These are phyloP conservation scores for Cinchona pubescens DNA, from an alignment of 257 asterid genomes.

Conservation along the genomic window DNA sequence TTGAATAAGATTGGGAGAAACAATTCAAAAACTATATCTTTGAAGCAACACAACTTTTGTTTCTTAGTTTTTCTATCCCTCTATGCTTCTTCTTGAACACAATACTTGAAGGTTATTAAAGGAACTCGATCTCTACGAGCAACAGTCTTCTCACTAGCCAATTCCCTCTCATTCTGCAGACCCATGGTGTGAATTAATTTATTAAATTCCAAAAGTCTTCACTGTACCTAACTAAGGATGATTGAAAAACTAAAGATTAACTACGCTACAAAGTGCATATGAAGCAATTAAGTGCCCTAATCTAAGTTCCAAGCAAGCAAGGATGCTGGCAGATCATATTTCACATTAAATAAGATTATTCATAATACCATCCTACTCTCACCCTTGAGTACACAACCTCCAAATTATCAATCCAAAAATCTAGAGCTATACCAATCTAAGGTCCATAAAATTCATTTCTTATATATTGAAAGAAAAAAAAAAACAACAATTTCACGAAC, in stretches of 20 bases:
- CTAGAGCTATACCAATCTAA: neutral
- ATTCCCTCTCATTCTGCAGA: conserved; percentile 27
- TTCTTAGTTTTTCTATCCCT: conserved; percentile 8
- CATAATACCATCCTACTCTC: neutral
- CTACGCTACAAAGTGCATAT: neutral
- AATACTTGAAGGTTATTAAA: conserved; percentile 15
- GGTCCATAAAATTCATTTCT: neutral
- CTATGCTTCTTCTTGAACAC: conserved; percentile 12
- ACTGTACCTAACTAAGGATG: too few relatives aligned
- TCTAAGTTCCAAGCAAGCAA: neutral
- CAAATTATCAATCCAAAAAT: neutral
- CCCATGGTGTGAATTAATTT: neutral
- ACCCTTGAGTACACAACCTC: neutral
- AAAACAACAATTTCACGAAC: too few relatives aligned
- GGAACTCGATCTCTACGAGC: conserved; percentile 24
- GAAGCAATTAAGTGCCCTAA: neutral
- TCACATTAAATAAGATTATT: neutral
- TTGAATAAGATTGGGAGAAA: too few relatives aligned
- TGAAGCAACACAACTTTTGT: conserved; percentile 20
- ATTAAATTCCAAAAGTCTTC: neutral
- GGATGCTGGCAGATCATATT: neutral
- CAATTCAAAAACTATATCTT: conserved; percentile 13
- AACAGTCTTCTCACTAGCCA: conserved; percentile 16
- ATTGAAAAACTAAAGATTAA: neutral
- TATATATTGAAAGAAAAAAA: too few relatives aligned